phyloP scores from a whole-genome alignment of 495 filamentous ascomycete species.

The Podospora tetraspora region DNA sequence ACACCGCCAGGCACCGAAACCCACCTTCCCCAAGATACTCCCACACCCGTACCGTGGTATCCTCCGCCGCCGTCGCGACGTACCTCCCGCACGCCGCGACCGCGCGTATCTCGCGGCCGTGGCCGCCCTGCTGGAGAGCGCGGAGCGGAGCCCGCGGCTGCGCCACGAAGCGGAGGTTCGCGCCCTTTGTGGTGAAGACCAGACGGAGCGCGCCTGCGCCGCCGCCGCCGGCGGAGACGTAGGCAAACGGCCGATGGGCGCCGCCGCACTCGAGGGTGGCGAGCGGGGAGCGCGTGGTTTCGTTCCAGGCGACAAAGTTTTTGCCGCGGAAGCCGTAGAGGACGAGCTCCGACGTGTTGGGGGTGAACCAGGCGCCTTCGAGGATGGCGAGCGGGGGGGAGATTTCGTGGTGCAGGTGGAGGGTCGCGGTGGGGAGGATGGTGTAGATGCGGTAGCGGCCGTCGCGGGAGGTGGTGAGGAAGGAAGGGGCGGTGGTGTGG shows the following conservation, averaged over 20 bases:
- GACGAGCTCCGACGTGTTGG: conserved; percentile 46
- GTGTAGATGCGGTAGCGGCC: conserved; percentile 62
- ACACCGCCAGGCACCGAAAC: conserved; percentile 52
- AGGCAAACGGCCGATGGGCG: conserved; percentile 66
- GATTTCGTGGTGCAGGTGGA: conserved; percentile 40
- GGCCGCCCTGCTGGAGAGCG: conserved; percentile 60
- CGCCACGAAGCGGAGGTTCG: conserved; percentile 46
- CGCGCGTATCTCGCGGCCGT: conserved; percentile 85
- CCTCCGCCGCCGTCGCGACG: conserved; percentile 83
- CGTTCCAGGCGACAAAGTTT: conserved; percentile 75
- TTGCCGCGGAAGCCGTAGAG: conserved; percentile 77
- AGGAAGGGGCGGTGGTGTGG: conserved; percentile 26
- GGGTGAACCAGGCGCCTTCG: conserved; percentile 56
- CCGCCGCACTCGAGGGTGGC: conserved; percentile 75
- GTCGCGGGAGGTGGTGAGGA: conserved; percentile 70
- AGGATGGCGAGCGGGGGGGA: conserved; percentile 60
- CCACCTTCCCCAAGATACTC: conserved; percentile 18
- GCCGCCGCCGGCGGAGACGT: conserved; percentile 38
- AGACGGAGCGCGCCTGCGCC: conserved; percentile 38
- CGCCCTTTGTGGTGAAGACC: conserved; percentile 49
- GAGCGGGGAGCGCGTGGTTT: conserved; percentile 57
- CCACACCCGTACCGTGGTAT: conserved; percentile 76
- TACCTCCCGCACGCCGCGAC: conserved; percentile 57
- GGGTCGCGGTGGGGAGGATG: conserved; percentile 10
- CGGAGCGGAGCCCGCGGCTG: conserved; percentile 45